Evolutionary conservation across 768 basidiomycete genomes (phyloP).

Genomic region (Phlebiopsis gigantea): DNA sequence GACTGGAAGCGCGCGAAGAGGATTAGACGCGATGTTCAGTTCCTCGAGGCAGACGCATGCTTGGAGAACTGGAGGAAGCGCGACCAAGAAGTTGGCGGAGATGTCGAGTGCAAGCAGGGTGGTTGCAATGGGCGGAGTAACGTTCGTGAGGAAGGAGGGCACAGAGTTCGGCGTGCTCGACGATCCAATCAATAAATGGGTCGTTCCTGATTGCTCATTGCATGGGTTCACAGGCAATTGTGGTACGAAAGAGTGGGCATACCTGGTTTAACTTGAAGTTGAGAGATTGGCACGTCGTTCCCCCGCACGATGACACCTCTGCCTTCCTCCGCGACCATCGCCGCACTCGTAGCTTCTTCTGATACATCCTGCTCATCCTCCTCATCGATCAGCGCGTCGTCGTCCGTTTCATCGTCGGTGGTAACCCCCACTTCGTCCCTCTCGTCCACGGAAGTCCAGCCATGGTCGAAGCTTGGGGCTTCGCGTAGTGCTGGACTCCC

Average conservation of each 20-base stretch:
- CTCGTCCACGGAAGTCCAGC: constrained; percentile 71
- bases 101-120: constrained; percentile 92
- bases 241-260: constrained; percentile 22
- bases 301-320: constrained; percentile 78
- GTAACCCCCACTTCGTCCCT: constrained; percentile 58
- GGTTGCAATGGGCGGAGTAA: constrained; percentile 66
- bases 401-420: constrained; percentile 49
- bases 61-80: constrained; percentile 79
- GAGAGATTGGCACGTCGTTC: constrained; percentile 51
- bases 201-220: constrained; percentile 58
- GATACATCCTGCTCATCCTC: constrained; percentile 47
- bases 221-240: neutral
- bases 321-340: constrained; percentile 79
- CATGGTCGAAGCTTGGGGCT: constrained; percentile 66
- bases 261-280: constrained; percentile 73
- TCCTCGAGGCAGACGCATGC: constrained; percentile 83
- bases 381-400: constrained; percentile 30
- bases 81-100: constrained; percentile 79
- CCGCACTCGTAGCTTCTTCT: constrained; percentile 71
- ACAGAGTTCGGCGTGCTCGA: constrained; percentile 74
- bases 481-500: constrained; percentile 38
- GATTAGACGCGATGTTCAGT: constrained; percentile 89
- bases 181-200: constrained; percentile 87
- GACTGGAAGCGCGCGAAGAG: constrained; percentile 83
- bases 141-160: constrained; percentile 63